Conservation (phyloP, 2,329 filamentous ascomycete species). For the Trichoderma sp. region DNA sequence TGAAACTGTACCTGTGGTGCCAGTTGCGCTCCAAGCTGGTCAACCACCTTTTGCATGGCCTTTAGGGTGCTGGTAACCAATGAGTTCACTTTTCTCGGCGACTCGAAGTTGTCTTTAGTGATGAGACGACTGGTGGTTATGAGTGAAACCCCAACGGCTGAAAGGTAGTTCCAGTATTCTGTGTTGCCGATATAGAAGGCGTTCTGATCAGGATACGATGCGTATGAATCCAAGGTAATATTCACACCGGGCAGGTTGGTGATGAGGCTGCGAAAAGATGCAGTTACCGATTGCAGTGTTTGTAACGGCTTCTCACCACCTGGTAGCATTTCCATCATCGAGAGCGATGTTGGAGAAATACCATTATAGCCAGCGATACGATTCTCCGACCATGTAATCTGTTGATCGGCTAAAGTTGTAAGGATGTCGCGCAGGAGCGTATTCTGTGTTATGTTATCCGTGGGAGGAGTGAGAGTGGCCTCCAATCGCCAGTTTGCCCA, state of each 20-base stretch:
- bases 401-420: not conserved
- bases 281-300: not conserved
- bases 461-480: not conserved
- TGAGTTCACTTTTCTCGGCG: not conserved
- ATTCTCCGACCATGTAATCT: not conserved
- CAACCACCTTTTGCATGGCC: not conserved
- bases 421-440: not conserved
- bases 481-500: slow-evolving; percentile 11
- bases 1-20: not conserved
- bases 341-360: not conserved
- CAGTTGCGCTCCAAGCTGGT: not conserved
- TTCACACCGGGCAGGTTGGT: not conserved
- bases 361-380: not conserved
- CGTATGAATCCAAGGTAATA: not conserved
- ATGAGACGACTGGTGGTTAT: not conserved
- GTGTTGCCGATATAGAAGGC: not conserved
- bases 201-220: not conserved
- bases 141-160: not conserved
- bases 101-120: slow-evolving; percentile 5
- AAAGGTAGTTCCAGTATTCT: not conserved
- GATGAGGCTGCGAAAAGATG: not conserved
- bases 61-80: not conserved
- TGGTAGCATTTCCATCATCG: slow-evolving; percentile 4
- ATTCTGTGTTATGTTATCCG: slow-evolving; percentile 21
- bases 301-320: not conserved